A percentile compares a stretch with the other conserved stretches of the same genome.
These are phyloP conservation scores for Cercospora zeae-maydis DNA, from an alignment of 2,329 filamentous ascomycete species.

Conservation along the genomic window DNA sequence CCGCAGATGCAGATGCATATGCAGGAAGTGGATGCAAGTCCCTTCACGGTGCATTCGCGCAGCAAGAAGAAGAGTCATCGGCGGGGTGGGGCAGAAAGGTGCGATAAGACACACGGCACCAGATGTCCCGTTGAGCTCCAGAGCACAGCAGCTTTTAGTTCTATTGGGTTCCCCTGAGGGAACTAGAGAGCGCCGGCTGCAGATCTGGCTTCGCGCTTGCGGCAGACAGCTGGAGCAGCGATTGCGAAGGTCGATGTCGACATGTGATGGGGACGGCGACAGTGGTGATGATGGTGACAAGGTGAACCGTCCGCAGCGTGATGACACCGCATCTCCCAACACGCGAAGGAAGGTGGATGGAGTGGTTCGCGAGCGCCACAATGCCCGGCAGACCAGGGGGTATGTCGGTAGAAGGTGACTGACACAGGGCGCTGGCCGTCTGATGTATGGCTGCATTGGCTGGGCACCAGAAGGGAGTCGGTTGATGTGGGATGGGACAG, in stretches of 20 bases:
- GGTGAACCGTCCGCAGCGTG: background rate
- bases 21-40: background rate
- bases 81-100: background rate
- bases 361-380: conserved; percentile 2
- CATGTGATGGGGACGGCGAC: background rate
- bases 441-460: background rate
- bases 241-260: background rate
- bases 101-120: background rate
- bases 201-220: conserved; percentile 5
- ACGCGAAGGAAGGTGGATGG: background rate
- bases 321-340: background rate
- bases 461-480: background rate
- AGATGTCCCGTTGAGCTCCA: background rate
- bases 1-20: too few relatives aligned
- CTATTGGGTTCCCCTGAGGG: background rate
- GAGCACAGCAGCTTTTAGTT: background rate
- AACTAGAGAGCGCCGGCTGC: background rate
- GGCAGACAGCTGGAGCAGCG: background rate
- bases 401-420: conserved; percentile 4
- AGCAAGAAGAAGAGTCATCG: background rate
- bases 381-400: background rate
- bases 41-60: background rate
- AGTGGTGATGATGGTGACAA: background rate
- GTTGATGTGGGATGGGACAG: background rate
- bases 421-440: background rate